These are phyloP conservation scores for Vigna nakashimae DNA, from an alignment of 306 rosid genomes.

Conservation along the genomic window DNA sequence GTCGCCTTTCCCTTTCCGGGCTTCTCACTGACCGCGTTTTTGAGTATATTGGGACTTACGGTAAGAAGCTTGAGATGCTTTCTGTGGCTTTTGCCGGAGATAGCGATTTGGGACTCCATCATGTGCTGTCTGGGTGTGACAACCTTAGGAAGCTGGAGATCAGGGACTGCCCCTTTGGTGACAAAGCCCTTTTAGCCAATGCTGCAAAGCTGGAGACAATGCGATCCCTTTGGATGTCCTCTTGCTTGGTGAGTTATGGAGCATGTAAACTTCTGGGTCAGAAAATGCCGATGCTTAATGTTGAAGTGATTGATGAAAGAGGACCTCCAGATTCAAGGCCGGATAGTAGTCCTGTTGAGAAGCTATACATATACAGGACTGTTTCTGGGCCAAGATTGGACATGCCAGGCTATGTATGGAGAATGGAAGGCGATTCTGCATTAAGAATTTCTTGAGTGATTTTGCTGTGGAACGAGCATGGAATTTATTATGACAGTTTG, in stretches of 20 bases:
- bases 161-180: slow-evolving; percentile 99
- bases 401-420: slow-evolving; percentile 90
- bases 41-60: slow-evolving; percentile 75
- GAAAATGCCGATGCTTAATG: slow-evolving; percentile 87
- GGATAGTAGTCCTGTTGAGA: slow-evolving; percentile 84
- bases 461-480: slow-evolving; percentile 1
- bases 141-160: slow-evolving; percentile 96
- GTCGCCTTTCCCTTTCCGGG: slow-evolving; percentile 90
- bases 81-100: slow-evolving; percentile 98
- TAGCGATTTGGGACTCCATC: slow-evolving; percentile 91
- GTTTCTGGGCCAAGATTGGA: slow-evolving; percentile 84
- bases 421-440: slow-evolving; percentile 70
- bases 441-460: slow-evolving; percentile 59
- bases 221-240: slow-evolving; percentile 99
- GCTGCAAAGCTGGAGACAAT: slow-evolving; percentile 99
- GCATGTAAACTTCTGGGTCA: slow-evolving; percentile 95
- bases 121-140: slow-evolving; percentile 89
- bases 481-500: slow-evolving; percentile 19
- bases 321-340: slow-evolving; percentile 83
- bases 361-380: slow-evolving; percentile 83
- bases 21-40: slow-evolving; percentile 86
- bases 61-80: slow-evolving; percentile 95
- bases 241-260: slow-evolving; percentile 91
- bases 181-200: slow-evolving; percentile 95
- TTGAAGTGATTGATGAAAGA: slow-evolving; percentile 96